A percentile compares a stretch with the other conserved stretches of the same genome.
Conservation (phyloP, 768 basidiomycete genomes). For the Steccherinum ochraceum region DNA sequence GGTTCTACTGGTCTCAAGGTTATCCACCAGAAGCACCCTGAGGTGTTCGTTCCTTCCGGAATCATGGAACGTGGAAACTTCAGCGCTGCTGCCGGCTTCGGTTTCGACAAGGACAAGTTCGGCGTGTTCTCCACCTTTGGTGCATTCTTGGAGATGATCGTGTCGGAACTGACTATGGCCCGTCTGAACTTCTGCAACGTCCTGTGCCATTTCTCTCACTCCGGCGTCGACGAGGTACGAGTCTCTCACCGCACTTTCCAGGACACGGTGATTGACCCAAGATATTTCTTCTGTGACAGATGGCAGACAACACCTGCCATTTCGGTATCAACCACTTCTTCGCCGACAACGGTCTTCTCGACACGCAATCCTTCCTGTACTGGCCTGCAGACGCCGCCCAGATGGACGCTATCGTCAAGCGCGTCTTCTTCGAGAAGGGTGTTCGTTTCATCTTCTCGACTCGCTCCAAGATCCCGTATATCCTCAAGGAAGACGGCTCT, state of each 20-base stretch:
- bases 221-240: conserved; percentile 62
- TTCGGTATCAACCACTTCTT: conserved; percentile 83
- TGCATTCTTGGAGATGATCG: conserved; percentile 86
- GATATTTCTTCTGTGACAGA: conserved; percentile 20
- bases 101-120: conserved; percentile 74
- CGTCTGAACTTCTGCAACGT: conserved; percentile 85
- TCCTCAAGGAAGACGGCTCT: conserved; percentile 70
- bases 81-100: conserved; percentile 53
- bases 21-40: conserved; percentile 87
- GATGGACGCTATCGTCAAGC: conserved; percentile 70
- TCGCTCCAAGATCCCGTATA: conserved; percentile 83
- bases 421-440: conserved; percentile 79
- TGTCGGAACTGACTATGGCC: conserved; percentile 92
- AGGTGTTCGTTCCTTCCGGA: conserved; percentile 80
- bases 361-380: conserved; percentile 74
- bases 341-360: conserved; percentile 81
- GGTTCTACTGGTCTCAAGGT: conserved; percentile 85
- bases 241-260: background rate
- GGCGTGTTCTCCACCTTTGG: conserved; percentile 90
- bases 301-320: conserved; percentile 57
- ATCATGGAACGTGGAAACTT: conserved; percentile 38
- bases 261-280: background rate
- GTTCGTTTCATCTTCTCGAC: conserved; percentile 86
- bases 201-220: conserved; percentile 84
- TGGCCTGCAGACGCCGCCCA: conserved; percentile 84